Percentiles rank a stretch among this genome's conserved stretches.
Evolutionary conservation across 345 rosid species (phyloP).

Genomic region (Salix caprea): DNA sequence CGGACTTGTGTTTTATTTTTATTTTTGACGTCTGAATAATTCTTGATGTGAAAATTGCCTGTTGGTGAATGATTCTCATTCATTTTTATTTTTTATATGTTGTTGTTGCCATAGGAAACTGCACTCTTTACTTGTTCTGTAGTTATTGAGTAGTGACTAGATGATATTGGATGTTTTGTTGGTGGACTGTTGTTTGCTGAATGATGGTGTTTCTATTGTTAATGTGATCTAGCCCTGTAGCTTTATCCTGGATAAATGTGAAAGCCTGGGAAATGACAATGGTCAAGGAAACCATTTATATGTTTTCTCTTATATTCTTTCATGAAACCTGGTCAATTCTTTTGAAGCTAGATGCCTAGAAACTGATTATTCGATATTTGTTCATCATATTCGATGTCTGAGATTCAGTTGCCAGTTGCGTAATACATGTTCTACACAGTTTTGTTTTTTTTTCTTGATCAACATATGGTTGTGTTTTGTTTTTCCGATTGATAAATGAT

Average conservation of each 20-base stretch:
- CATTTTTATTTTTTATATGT: neutral
- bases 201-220: neutral
- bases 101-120: neutral
- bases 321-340: neutral
- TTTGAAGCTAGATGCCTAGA: too few species aligned
- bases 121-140: neutral
- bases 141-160: neutral
- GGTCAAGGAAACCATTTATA: neutral
- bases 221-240: neutral
- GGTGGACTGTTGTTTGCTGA: neutral
- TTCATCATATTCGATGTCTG: neutral
- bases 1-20: neutral
- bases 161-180: neutral
- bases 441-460: neutral
- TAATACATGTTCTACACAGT: neutral
- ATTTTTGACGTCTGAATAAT: neutral
- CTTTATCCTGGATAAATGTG: neutral
- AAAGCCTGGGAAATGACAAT: neutral
- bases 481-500: neutral
- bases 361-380: neutral
- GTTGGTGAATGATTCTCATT: neutral
- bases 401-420: neutral
- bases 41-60: conserved; percentile 2
- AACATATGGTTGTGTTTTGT: neutral
- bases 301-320: neutral